These are phyloP conservation scores for Trichoderma arundinaceum DNA, from an alignment of 2,329 filamentous ascomycete genomes.

Conservation along the genomic window DNA sequence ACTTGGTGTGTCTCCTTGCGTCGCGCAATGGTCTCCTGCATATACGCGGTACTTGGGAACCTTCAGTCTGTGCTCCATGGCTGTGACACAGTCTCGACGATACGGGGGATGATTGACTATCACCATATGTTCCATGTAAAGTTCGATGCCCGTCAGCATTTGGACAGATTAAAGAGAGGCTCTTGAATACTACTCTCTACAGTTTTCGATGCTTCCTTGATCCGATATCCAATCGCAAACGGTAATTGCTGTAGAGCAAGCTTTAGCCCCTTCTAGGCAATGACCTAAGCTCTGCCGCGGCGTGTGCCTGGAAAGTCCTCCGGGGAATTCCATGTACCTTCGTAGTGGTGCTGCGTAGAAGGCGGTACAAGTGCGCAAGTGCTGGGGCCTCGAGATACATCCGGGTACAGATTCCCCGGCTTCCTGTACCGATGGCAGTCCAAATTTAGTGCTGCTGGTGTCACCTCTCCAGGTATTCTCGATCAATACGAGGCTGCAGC, in stretches of 20 bases:
- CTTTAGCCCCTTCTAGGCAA: too few species aligned
- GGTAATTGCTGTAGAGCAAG: too few species aligned
- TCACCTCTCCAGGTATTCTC: not conserved
- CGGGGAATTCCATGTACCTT: too few species aligned
- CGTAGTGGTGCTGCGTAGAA: too few species aligned
- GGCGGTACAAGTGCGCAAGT: too few species aligned
- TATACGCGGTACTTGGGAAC: not conserved
- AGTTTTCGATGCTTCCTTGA: too few species aligned
- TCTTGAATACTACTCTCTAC: not conserved
- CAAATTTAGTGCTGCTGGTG: not conserved
- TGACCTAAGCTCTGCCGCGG: too few species aligned
- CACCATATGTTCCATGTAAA: not conserved
- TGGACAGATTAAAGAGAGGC: not conserved
- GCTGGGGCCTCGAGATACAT: too few species aligned
- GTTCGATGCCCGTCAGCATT: not conserved
- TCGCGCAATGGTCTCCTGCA: not conserved
- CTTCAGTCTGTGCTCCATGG: not conserved
- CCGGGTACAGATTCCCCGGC: too few species aligned
- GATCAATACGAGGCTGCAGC: conserved; percentile 6
- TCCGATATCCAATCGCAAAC: too few species aligned
- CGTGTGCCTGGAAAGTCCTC: too few species aligned
- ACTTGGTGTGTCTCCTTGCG: not conserved
- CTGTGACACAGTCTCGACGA: not conserved
- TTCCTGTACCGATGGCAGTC: too few species aligned
- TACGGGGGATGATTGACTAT: not conserved